phyloP scores from a whole-genome alignment of 106 monocot genomes.

The Dendrobium nobile region DNA sequence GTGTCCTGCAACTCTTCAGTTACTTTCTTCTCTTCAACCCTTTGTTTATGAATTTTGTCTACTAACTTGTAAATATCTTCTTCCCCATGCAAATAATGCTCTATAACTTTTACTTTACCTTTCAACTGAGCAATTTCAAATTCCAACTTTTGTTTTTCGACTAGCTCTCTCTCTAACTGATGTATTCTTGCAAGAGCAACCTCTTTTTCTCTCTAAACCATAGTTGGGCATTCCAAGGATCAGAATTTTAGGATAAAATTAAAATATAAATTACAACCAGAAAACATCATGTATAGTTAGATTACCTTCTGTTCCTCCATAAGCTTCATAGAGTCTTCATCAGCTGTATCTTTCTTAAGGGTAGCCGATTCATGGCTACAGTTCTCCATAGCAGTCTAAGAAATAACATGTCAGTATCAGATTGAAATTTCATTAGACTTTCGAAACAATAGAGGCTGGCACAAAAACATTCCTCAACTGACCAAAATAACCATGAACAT shows the following conservation, averaged over 20 bases:
- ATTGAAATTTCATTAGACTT: not conserved
- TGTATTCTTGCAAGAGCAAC: constrained; percentile 53
- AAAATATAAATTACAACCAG: not conserved
- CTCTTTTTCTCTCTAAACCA: constrained; percentile 71
- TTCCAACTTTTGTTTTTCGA: constrained; percentile 63
- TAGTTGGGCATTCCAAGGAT: not conserved
- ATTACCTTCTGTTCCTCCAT: constrained; percentile 80
- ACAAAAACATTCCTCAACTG: not conserved
- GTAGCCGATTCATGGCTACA: constrained; percentile 52
- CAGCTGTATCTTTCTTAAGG: constrained; percentile 58
- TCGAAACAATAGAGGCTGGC: not conserved
- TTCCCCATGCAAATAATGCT: constrained; percentile 55
- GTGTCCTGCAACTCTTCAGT: constrained; percentile 35
- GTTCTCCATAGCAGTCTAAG: constrained; percentile 17
- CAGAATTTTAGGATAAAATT: not conserved
- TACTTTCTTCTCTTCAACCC: constrained; percentile 42
- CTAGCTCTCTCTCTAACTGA: constrained; percentile 54
- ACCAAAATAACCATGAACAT: not conserved
- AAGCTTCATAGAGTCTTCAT: constrained; percentile 62
- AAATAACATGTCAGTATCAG: not conserved
- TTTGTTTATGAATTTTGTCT: constrained; percentile 32
- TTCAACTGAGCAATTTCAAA: constrained; percentile 78
- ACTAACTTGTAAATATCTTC: constrained; percentile 51
- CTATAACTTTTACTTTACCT: constrained; percentile 58
- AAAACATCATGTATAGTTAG: not conserved